These are phyloP conservation scores for Diaporthe capsici DNA, from an alignment of 2,329 filamentous ascomycete species.

Conservation along the genomic window DNA sequence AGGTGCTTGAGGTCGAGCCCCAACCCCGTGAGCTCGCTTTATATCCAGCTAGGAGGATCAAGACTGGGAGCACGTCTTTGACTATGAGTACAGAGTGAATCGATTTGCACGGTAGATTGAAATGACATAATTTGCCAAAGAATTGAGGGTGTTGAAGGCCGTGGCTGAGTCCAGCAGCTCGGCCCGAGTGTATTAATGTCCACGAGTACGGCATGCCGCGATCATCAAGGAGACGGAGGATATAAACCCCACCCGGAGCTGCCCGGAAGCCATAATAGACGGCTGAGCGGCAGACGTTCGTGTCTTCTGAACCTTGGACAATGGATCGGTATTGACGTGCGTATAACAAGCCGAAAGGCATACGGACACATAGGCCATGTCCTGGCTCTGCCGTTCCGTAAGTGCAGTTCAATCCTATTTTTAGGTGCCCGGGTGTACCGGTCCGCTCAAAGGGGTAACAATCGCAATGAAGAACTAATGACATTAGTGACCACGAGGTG, in stretches of 20 bases:
- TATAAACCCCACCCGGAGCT: not conserved
- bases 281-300: not conserved
- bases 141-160: not conserved
- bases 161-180: not conserved
- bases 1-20: too few relatives aligned
- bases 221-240: not conserved
- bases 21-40: not conserved
- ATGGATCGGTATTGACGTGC: not conserved
- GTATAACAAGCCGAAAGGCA: not conserved
- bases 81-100: not conserved
- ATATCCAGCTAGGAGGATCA: not conserved
- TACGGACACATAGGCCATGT: not conserved
- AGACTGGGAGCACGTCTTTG: rapidly evolving
- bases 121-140: not conserved
- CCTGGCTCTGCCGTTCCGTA: not conserved
- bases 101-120: not conserved
- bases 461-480: not conserved
- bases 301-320: not conserved
- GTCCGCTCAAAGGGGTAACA: not conserved
- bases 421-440: rapidly evolving
- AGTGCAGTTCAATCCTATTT: not conserved
- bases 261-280: not conserved
- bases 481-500: not conserved
- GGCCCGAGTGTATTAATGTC: not conserved
- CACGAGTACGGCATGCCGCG: not conserved